Conservation (phyloP, 2,329 filamentous ascomycete species). For the Colletotrichum cereale region DNA sequence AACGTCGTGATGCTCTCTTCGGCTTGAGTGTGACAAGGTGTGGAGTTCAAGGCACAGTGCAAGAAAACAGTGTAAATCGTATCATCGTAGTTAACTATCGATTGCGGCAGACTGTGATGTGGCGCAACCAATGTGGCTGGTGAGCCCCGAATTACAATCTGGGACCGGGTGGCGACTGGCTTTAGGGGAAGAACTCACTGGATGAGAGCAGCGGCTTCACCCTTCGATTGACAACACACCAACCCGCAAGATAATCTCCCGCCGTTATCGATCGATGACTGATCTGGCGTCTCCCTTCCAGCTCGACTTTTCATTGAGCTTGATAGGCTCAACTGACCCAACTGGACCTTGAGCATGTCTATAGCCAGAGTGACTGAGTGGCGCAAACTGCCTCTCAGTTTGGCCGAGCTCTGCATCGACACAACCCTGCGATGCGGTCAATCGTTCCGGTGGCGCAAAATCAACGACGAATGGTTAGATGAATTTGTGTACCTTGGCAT, state of each 20-base stretch:
- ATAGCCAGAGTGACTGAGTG: conserved; percentile 76
- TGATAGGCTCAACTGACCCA: neutral
- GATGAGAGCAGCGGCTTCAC: neutral
- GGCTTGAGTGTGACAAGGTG: conserved; percentile 24
- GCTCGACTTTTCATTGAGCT: neutral
- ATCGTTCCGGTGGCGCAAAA: conserved; percentile 94
- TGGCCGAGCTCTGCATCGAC: conserved; percentile 92
- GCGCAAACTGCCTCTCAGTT: conserved; percentile 85
- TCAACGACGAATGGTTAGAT: conserved; percentile 83
- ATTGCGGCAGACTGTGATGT: neutral
- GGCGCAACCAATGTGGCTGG: conserved; percentile 15
- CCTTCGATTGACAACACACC: neutral
- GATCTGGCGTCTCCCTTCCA: neutral
- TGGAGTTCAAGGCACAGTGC: conserved; percentile 19
- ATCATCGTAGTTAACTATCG: neutral
- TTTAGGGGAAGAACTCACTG: conserved; percentile 10
- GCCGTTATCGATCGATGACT: neutral
- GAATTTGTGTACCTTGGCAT: neutral
- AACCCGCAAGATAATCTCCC: neutral
- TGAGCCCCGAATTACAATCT: neutral
- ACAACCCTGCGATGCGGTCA: conserved; percentile 95
- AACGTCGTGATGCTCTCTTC: conserved; percentile 25
- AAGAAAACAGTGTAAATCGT: neutral
- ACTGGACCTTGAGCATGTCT: conserved; percentile 47
- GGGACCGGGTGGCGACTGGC: conserved; percentile 18